Percentiles rank a stretch among this genome's conserved stretches.
phyloP scores from a whole-genome alignment of 371 early-diverging fungal genomes.

The Syncephalis plumigaleata region DNA sequence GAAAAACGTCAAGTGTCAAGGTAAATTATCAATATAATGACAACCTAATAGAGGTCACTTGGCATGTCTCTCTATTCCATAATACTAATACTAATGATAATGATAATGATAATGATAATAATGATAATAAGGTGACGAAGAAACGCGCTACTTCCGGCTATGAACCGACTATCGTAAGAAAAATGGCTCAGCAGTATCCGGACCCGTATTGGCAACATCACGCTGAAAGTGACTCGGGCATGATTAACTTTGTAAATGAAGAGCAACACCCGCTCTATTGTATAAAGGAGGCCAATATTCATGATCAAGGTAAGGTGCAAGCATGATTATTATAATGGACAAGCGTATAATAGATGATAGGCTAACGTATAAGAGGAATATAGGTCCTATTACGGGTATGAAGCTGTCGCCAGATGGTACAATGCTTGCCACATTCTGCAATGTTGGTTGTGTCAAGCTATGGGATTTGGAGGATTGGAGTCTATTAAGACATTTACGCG shows the following conservation, averaged over 20 bases:
- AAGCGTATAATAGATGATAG: neutral
- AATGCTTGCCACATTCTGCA: conserved; percentile 69
- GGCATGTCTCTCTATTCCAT: too few relatives aligned
- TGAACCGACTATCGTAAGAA: conserved; percentile 21
- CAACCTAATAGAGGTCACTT: too few relatives aligned
- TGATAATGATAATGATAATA: too few relatives aligned
- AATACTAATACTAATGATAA: too few relatives aligned
- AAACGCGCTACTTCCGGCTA: conserved; percentile 1
- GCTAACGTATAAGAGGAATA: too few relatives aligned
- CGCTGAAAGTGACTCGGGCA: conserved; percentile 18
- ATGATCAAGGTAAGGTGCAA: conserved; percentile 22
- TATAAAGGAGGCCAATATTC: conserved; percentile 20
- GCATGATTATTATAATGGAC: neutral
- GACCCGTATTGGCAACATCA: conserved; percentile 41
- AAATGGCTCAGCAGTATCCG: conserved; percentile 31
- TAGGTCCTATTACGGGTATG: conserved; percentile 58
- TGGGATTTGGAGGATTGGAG: conserved; percentile 62
- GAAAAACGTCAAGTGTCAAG: too few relatives aligned
- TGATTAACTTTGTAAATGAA: conserved; percentile 41
- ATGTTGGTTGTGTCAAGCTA: conserved; percentile 51
- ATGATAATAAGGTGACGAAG: too few relatives aligned
- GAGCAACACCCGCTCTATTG: conserved; percentile 31
- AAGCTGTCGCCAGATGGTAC: conserved; percentile 61
- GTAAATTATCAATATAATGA: too few relatives aligned
- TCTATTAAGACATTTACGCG: conserved; percentile 50